Base-by-base conservation (phyloP, 805 yeast species). In the Lachancea dasiensis region DNA sequence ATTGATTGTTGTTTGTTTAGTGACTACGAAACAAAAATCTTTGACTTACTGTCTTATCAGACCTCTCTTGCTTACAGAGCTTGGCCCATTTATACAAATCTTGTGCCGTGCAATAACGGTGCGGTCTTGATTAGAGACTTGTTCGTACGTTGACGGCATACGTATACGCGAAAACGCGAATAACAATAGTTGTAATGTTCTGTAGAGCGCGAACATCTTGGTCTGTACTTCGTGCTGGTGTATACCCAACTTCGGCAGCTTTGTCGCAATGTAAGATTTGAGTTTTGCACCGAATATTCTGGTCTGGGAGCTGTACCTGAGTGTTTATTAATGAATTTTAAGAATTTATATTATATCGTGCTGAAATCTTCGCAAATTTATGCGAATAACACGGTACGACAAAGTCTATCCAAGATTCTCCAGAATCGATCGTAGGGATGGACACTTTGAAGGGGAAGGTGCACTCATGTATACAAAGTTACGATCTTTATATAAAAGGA, bases 11-110 rank as follows among this genome's bases (percentile, higher is more conserved):
- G 5, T 10, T 69, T 48, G 38, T 35, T 5, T 20, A 5, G 16
- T 10, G 23, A 18, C 15, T 31, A 5, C 48, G 79, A 55, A 79
- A 80, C 80, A 75, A 75, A 67, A 49, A 11, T 25, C 10, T 8
- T 6, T n/a, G n/a, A n/a, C n/a, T n/a, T n/a, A n/a, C n/a, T n/a
- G n/a, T n/a, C n/a, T n/a, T n/a, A n/a, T n/a, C n/a, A n/a, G n/a
- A n/a, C n/a, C n/a, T n/a, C n/a, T n/a, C n/a, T n/a, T n/a, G n/a
- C n/a, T n/a, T n/a, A n/a, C n/a, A n/a, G n/a, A n/a, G n/a, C n/a
- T n/a, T n/a, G n/a, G n/a, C n/a, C n/a, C n/a, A n/a, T n/a, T n/a
- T n/a, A n/a, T n/a, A n/a, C n/a, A n/a, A n/a, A n/a, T n/a, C n/a
- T n/a, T n/a, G n/a, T n/a, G n/a, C n/a, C n/a, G n/a, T n/a, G n/a